These are phyloP conservation scores for Acanthochlamys bracteata DNA, from an alignment of 106 monocot genomes.

Conservation along the genomic window DNA sequence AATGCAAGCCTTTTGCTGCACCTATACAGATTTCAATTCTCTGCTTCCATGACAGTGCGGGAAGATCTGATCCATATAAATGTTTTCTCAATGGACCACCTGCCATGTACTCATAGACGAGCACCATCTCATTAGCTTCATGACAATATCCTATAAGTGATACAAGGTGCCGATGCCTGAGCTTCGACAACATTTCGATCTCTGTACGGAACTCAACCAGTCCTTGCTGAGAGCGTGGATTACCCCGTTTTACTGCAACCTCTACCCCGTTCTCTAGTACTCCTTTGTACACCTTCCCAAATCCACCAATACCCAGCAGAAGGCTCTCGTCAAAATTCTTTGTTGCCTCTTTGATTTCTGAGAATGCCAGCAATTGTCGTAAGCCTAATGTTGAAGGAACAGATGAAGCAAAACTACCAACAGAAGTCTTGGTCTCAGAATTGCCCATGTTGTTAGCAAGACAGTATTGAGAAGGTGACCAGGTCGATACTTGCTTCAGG, in stretches of 20 bases:
- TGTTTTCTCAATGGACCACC: conserved; percentile 60
- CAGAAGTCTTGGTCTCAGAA: conserved; percentile 39
- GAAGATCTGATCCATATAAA: conserved; percentile 47
- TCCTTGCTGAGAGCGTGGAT: conserved; percentile 62
- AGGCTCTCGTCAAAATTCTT: conserved; percentile 65
- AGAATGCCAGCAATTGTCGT: conserved; percentile 40
- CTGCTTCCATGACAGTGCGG: conserved; percentile 57
- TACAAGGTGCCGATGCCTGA: conserved; percentile 70
- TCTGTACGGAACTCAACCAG: conserved; percentile 67
- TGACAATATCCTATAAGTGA: conserved; percentile 75
- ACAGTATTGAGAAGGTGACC: conserved; percentile 28
- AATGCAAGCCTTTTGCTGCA: conserved; percentile 60
- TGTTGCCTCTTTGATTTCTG: conserved; percentile 47
- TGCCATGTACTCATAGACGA: conserved; percentile 79
- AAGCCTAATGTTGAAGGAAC: conserved; percentile 29
- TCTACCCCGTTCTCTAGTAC: conserved; percentile 37
- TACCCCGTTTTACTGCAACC: conserved; percentile 70
- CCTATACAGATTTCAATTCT: conserved; percentile 61
- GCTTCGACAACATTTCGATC: conserved; percentile 72
- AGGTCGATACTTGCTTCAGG: neutral
- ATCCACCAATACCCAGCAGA: conserved; percentile 62
- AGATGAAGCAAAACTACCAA: conserved; percentile 44
- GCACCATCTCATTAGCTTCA: conserved; percentile 66
- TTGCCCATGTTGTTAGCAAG: conserved; percentile 16
- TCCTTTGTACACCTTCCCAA: conserved; percentile 73